A percentile compares a stretch with the other conserved stretches of the same genome.
Evolutionary conservation across 306 rosid species (phyloP).

Genomic region (Carpinus fangiana): DNA sequence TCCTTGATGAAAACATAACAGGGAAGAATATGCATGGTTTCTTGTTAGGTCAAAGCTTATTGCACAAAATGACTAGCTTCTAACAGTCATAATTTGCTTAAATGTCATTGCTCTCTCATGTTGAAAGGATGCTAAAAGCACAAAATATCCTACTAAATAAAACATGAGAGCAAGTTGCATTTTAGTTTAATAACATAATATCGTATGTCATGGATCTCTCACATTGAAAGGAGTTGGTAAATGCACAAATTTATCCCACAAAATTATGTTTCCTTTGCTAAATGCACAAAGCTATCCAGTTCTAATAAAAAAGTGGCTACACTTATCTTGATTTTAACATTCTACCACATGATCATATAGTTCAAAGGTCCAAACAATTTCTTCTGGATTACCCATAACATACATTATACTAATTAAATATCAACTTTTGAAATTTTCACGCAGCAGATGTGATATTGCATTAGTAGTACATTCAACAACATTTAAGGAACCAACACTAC

Average conservation of each 20-base stretch:
- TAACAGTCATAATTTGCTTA: not conserved
- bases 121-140: too few species aligned
- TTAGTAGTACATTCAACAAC: not conserved
- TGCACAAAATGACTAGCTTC: not conserved
- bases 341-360: not conserved
- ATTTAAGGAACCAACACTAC: slow-evolving; percentile 37
- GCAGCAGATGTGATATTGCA: not conserved
- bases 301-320: slow-evolving; percentile 1
- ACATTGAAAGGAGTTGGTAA: not conserved
- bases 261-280: not conserved
- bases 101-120: too few species aligned
- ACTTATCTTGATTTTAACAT: not conserved
- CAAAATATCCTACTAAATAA: not conserved
- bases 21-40: not conserved
- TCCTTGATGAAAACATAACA: not conserved
- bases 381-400: not conserved
- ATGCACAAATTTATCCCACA: not conserved
- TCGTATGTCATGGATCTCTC: too few species aligned
- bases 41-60: not conserved
- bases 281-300: not conserved
- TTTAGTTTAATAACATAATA: not conserved
- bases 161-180: not conserved
- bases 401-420: slow-evolving; percentile 1
- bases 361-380: slow-evolving; percentile 21
- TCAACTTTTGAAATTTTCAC: not conserved